Percentiles rank a stretch among this genome's conserved stretches.
Conservation (phyloP, 345 rosid species). For the Turritis glabra region DNA sequence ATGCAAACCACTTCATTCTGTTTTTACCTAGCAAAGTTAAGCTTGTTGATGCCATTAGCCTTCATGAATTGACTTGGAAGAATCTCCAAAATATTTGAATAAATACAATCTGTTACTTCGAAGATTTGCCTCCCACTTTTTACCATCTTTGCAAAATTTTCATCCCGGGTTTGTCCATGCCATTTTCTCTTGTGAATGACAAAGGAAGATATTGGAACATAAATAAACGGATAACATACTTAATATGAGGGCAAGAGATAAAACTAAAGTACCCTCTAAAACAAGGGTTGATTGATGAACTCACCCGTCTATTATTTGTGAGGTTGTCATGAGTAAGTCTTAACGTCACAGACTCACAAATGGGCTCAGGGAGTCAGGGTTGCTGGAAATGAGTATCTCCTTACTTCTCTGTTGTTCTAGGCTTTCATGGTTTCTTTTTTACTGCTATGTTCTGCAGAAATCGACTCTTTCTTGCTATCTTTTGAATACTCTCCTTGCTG, state of each 20-base stretch:
- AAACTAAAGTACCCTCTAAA: too few relatives aligned
- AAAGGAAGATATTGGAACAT: too few relatives aligned
- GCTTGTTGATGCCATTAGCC: not conserved
- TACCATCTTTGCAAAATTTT: too few relatives aligned
- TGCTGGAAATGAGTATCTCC: not conserved
- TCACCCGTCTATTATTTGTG: too few relatives aligned
- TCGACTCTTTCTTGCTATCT: not conserved
- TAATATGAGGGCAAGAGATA: too few relatives aligned
- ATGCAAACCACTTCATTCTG: not conserved
- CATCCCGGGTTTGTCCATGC: too few relatives aligned
- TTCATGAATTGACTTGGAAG: slow-evolving; percentile 6
- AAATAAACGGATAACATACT: too few relatives aligned
- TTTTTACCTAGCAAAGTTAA: not conserved
- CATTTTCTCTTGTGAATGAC: too few relatives aligned
- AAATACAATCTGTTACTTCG: not conserved
- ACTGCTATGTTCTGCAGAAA: not conserved
- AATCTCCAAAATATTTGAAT: not conserved
- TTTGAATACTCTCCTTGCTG: not conserved
- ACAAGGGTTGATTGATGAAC: not conserved
- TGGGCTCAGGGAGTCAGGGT: too few relatives aligned
- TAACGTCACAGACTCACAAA: too few relatives aligned
- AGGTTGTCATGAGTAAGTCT: too few relatives aligned
- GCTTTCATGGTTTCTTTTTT: not conserved
- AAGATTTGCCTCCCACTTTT: too few relatives aligned
- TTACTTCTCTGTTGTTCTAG: not conserved